Evolutionary conservation across 2,329 filamentous ascomycete species (phyloP).

Genomic region (Aspergillus udagawae): DNA sequence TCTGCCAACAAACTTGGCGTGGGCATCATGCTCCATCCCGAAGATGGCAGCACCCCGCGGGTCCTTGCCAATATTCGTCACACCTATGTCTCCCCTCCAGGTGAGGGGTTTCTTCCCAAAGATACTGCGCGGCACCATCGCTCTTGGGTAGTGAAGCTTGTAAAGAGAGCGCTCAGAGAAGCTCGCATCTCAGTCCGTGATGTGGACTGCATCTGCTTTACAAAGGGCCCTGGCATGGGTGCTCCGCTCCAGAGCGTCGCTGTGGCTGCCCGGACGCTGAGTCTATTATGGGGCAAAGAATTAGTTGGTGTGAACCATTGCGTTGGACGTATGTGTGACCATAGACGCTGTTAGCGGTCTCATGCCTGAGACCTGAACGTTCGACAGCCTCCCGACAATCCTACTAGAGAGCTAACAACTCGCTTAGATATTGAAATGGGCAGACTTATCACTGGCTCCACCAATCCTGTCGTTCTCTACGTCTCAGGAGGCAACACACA

Average conservation of each 20-base stretch:
- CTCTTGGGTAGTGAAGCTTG: conserved; percentile 74
- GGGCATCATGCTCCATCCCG: conserved; percentile 76
- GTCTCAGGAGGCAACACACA: conserved; percentile 96
- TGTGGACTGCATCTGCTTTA: conserved; percentile 92
- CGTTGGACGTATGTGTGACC: conserved; percentile 63
- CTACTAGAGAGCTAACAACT: not conserved
- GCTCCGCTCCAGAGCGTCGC: conserved; percentile 85
- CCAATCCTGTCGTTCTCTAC: conserved; percentile 92
- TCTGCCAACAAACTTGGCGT: conserved; percentile 97
- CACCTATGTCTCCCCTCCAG: conserved; percentile 87
- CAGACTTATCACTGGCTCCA: conserved; percentile 80
- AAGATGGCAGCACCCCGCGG: conserved; percentile 51
- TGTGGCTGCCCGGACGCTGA: conserved; percentile 75
- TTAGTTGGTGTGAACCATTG: conserved; percentile 97
- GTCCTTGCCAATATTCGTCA: conserved; percentile 93
- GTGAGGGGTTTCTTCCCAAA: conserved; percentile 92
- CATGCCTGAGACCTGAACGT: not conserved
- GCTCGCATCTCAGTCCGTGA: conserved; percentile 61
- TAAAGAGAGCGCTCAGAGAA: conserved; percentile 70
- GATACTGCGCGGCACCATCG: conserved; percentile 94
- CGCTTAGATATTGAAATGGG: conserved; percentile 88
- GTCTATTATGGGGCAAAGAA: conserved; percentile 80
- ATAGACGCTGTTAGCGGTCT: not conserved
- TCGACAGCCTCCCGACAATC: not conserved
- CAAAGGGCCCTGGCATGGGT: conserved; percentile 93